Percentiles rank a stretch among this genome's conserved stretches.
phyloP scores from a whole-genome alignment of 352 stramenopile species.

The Globisporangium recalcitrans region DNA sequence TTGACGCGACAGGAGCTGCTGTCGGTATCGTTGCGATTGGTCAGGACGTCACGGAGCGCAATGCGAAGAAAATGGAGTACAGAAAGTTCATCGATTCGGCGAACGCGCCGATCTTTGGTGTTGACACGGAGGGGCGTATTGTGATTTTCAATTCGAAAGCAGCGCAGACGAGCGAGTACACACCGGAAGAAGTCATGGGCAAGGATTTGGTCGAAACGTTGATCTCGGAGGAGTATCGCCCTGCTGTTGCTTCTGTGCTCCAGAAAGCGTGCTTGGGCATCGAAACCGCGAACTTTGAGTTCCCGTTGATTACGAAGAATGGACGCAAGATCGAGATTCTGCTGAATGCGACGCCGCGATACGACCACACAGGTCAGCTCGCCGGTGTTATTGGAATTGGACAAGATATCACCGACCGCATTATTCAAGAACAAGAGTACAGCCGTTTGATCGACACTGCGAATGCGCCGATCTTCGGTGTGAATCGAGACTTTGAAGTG shows the following conservation, averaged over 20 bases:
- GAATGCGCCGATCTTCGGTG: constrained; percentile 62
- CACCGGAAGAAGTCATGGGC: constrained; percentile 78
- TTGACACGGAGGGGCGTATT: constrained; percentile 40
- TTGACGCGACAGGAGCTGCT: constrained; percentile 35
- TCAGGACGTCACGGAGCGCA: constrained; percentile 58
- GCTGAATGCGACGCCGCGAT: constrained; percentile 44
- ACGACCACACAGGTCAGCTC: constrained; percentile 46
- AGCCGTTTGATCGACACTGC: constrained; percentile 58
- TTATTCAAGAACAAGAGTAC: constrained; percentile 65
- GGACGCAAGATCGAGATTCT: constrained; percentile 44
- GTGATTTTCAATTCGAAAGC: constrained; percentile 86
- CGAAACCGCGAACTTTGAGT: constrained; percentile 50
- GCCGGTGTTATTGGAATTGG: constrained; percentile 53
- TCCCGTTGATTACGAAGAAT: constrained; percentile 59
- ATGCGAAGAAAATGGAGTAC: constrained; percentile 73
- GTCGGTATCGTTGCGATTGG: constrained; percentile 57
- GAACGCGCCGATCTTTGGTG: constrained; percentile 16
- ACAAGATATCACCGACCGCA: constrained; percentile 52
- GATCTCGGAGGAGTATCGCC: constrained; percentile 50
- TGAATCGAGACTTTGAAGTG: constrained; percentile 54
- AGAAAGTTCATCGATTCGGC: constrained; percentile 22
- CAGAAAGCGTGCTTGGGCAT: constrained; percentile 44
- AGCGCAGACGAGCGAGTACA: constrained; percentile 68
- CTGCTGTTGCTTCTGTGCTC: constrained; percentile 41
- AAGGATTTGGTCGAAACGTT: constrained; percentile 71